Evolutionary conservation across 2,329 filamentous ascomycete genomes (phyloP), one percentile per base, ranked within the genome.

Genomic region (Fusarium aywerte): DNA sequence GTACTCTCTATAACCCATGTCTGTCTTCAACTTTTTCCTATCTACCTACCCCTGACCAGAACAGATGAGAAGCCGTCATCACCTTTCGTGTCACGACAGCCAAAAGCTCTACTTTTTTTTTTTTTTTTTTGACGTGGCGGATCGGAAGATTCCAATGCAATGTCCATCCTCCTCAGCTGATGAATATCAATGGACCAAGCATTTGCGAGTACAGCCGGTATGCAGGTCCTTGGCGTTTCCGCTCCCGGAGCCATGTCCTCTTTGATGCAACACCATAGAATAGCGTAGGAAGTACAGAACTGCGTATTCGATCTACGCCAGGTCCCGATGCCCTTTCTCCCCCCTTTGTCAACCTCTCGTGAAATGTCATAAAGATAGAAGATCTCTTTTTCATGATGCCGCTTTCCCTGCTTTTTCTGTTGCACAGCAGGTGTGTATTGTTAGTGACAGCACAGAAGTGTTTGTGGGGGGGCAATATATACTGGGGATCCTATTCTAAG

Each of bases 371-470:
- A 39, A 18, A 42, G 20, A 47, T 40, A 50, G 21, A 55, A 31
- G 23, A 49, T 16, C 13, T 11, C 13, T 8, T 49, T 12, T 16
- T 1, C 43, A 67, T 58, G 42, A 57, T 53, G 16, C 44, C 44
- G 50, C 13, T 45, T 59, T 65, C 49, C 69, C 55, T 59, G 69
- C 50, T 55, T 66, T 65, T 61, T 9, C n/a, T 27, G 71, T 73
- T 55, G 47, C 53, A 73, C 71, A 32, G 58, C 69, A 73, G 71
- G 38, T 40, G 57, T 38, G 50, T 68, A 60, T 72, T 68, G 58
- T 54, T 65, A 59, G 65, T 57, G 62, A 58, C 57, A 67, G 44
- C 55, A 62, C 58, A 70, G 16, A 29, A 3, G 13, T 13, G 16
- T 31, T 21, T 59, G 53, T 63, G 67, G 67, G 67, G 67, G 58